These are phyloP conservation scores for Solanum aculeatissimum DNA, from an alignment of 305 asterid species.

Conservation along the genomic window DNA sequence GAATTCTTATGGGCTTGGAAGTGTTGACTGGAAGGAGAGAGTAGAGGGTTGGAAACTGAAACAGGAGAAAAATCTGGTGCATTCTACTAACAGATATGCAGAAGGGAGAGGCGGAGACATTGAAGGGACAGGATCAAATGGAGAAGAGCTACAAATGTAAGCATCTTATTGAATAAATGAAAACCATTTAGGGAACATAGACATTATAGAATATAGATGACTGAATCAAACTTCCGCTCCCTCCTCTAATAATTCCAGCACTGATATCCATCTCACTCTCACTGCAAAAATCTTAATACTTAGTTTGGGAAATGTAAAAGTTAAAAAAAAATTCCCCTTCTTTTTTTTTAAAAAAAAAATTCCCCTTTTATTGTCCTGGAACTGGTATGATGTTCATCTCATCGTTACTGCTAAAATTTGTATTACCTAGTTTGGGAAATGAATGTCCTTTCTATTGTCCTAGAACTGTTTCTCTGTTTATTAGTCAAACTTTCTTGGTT, in stretches of 20 bases:
- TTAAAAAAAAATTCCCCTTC: neutral
- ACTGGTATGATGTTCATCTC: neutral
- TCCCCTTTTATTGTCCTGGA: neutral
- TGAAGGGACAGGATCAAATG: slow-evolving; percentile 93
- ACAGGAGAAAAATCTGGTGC: slow-evolving; percentile 10
- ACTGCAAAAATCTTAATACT: neutral
- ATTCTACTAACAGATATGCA: neutral
- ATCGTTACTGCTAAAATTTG: neutral
- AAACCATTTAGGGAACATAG: neutral
- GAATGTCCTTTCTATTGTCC: neutral
- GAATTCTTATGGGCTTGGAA: slow-evolving; percentile 69
- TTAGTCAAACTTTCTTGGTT: neutral
- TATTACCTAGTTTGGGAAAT: neutral
- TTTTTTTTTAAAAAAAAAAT: too few relatives aligned
- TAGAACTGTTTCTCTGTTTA: neutral
- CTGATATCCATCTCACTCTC: neutral
- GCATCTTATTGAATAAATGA: slow-evolving; percentile 3
- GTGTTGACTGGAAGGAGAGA: slow-evolving; percentile 33
- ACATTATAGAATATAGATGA: neutral
- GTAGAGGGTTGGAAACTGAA: slow-evolving; percentile 18
- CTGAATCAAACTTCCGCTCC: neutral
- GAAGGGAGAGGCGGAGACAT: slow-evolving; percentile 85
- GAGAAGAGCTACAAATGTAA: slow-evolving; percentile 87
- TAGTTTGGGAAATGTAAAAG: neutral
- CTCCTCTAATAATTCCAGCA: neutral